Evolutionary conservation across 1,284 basidiomycete genomes (phyloP).

Genomic region (Ceratobasidium sp.): DNA sequence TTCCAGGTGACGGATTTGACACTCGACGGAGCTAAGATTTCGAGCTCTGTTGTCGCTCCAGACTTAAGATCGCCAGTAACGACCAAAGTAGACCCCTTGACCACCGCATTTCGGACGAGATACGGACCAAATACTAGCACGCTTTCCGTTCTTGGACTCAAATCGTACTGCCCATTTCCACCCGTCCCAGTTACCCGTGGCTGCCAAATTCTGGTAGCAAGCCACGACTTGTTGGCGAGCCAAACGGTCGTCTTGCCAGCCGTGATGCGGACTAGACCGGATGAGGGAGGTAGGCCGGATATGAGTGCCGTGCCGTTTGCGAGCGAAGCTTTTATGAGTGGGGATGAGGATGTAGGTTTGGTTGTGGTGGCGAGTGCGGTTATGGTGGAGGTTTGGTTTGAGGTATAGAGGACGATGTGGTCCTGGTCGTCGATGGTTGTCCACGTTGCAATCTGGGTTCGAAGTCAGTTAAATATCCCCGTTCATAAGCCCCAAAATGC

Average conservation of each 20-base stretch:
- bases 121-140: constrained; percentile 45
- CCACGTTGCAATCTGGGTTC: constrained; percentile 55
- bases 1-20: constrained; percentile 47
- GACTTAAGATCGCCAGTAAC: constrained; percentile 42
- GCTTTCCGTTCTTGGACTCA: constrained; percentile 35
- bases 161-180: constrained; percentile 17
- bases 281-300: constrained; percentile 51
- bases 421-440: constrained; percentile 54
- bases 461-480: not conserved
- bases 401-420: constrained; percentile 57
- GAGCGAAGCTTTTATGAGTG: constrained; percentile 42
- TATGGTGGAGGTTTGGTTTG: constrained; percentile 53
- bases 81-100: constrained; percentile 27
- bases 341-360: constrained; percentile 41
- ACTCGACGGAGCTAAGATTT: constrained; percentile 37
- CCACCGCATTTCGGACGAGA: constrained; percentile 44
- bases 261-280: constrained; percentile 53
- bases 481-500: not conserved
- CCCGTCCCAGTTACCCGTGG: constrained; percentile 4
- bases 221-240: constrained; percentile 27
- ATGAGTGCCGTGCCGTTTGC: constrained; percentile 50
- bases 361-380: constrained; percentile 21
- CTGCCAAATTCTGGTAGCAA: constrained; percentile 18
- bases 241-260: constrained; percentile 43
- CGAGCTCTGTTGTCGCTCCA: constrained; percentile 28